phyloP scores from a whole-genome alignment of 2,329 filamentous ascomycete species.

The Talaromyces rugulosus region DNA sequence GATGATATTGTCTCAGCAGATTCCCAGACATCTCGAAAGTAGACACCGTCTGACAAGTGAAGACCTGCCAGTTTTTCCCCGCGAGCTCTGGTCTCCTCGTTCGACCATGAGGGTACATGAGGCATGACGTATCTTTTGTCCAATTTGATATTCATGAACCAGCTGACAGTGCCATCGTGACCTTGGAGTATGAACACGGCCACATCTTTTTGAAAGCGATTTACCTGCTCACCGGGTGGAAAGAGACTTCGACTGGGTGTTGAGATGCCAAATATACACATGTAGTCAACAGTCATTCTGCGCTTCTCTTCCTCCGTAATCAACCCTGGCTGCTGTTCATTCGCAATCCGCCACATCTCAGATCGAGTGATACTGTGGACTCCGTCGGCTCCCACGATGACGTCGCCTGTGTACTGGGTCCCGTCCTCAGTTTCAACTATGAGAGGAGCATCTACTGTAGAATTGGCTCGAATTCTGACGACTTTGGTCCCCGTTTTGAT shows the following conservation, averaged over 20 bases:
- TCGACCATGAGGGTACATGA: background rate
- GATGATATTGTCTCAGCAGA: background rate
- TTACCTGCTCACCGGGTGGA: background rate
- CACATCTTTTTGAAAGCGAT: background rate
- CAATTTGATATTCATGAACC: background rate
- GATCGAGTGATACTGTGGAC: constrained; percentile 16
- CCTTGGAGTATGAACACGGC: background rate
- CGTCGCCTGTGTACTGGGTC: constrained; percentile 15
- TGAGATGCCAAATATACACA: background rate
- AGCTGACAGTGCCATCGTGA: background rate
- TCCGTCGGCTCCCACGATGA: constrained; percentile 20
- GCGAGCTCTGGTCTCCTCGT: background rate
- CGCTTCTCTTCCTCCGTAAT: background rate
- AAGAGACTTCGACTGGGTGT: background rate
- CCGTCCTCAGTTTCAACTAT: constrained; percentile 14
- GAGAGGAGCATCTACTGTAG: background rate
- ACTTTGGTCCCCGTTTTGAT: background rate
- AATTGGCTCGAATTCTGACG: background rate
- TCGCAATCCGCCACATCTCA: constrained; percentile 3
- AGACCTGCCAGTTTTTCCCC: background rate
- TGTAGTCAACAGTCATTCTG: background rate
- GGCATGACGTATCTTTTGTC: background rate
- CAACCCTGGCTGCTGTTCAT: background rate
- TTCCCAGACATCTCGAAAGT: background rate
- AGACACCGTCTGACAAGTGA: background rate